A percentile compares a stretch with the other conserved stretches of the same genome.
Conservation (phyloP, 495 filamentous ascomycete species). For the Tuber indicum region DNA sequence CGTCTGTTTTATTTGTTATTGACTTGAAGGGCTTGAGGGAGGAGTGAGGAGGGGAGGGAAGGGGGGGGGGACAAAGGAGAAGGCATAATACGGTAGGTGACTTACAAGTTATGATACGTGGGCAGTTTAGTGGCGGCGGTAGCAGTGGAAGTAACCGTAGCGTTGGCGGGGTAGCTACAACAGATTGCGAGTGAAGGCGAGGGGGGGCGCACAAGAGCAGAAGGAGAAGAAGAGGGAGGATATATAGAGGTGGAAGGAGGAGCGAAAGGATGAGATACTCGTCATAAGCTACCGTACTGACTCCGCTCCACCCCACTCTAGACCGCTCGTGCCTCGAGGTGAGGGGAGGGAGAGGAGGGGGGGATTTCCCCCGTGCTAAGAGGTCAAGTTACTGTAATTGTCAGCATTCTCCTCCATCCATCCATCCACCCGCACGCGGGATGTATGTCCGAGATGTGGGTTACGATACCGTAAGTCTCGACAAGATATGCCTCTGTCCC, state of each 20-base stretch:
- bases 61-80: background rate
- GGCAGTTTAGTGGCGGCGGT: background rate
- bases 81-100: background rate
- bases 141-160: background rate
- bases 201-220: background rate
- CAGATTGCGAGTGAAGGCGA: background rate
- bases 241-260: too few species aligned
- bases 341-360: background rate
- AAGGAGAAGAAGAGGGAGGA: background rate
- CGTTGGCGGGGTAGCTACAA: background rate
- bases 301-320: background rate
- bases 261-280: background rate
- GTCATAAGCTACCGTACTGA: background rate
- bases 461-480: background rate
- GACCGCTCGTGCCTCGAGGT: background rate
- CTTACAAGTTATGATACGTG: background rate
- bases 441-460: background rate
- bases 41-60: conserved; percentile 1
- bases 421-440: background rate
- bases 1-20: background rate
- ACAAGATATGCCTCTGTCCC: background rate
- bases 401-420: background rate
- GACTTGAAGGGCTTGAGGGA: conserved; percentile 2
- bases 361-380: background rate
- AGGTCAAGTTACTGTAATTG: background rate